These are phyloP conservation scores for Talaromyces sp. DNA, from an alignment of 2,329 filamentous ascomycete genomes.

Conservation along the genomic window DNA sequence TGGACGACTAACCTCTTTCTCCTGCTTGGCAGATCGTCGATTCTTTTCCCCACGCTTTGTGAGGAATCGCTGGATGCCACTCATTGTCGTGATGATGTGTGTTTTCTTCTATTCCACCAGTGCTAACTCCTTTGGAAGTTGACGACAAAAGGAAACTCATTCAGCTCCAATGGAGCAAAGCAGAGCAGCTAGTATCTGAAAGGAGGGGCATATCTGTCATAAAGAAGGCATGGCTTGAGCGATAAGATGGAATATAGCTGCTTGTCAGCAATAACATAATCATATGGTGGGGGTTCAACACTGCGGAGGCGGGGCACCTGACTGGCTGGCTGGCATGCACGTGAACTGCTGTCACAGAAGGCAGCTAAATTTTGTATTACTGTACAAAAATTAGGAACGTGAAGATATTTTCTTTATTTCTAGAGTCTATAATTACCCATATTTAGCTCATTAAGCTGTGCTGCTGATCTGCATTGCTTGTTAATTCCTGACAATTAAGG, in stretches of 20 bases:
- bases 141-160: not conserved
- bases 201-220: not conserved
- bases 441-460: not conserved
- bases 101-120: not conserved
- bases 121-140: not conserved
- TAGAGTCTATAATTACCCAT: too few species aligned
- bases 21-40: conserved; percentile 24
- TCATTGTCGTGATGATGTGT: conserved; percentile 26
- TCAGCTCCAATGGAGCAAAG: not conserved
- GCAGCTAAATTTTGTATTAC: not conserved
- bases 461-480: not conserved
- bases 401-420: not conserved
- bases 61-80: conserved; percentile 39
- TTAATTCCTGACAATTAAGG: not conserved
- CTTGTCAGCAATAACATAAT: not conserved
- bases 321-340: not conserved
- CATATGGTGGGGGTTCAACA: not conserved
- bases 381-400: too few species aligned
- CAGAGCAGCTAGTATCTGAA: not conserved
- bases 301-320: conserved; percentile 2
- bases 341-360: not conserved
- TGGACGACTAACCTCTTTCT: conserved; percentile 27
- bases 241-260: not conserved
- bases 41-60: conserved; percentile 34
- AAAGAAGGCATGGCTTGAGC: not conserved